Evolutionary conservation across 257 asterid species (phyloP), one percentile per base, ranked within the genome.

Genomic region (Thymus mandschuricus): DNA sequence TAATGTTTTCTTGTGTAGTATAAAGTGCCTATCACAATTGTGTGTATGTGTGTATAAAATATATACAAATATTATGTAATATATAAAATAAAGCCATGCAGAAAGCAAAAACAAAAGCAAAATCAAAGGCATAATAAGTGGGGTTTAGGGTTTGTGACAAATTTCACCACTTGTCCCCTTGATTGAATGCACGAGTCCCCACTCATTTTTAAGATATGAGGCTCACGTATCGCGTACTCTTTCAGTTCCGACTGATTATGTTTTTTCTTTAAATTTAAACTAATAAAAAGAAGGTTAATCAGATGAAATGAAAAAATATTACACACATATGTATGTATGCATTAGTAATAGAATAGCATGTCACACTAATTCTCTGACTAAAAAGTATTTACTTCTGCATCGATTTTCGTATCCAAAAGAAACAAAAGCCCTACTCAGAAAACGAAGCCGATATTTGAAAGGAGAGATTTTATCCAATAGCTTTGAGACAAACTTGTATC

Each of bases 131-230:
- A 59, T 59, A n/a, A 59, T 59, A n/a, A 9, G 75, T 78, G 81
- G 81, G 81, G 78, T 72, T 61, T 21, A 21, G 30, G 27, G 78
- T 58, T 79, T 65, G 76, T 79, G 86, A 62, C 73, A 78, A 65
- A 38, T 45, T 68, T 62, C 74, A 63, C 79, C 72, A 46, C 55
- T 35, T 86, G 89, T 75, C 88, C 61, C 86, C 88, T 81, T 82
- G 81, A 83, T 83, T 83, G 90, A 73, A 77, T 51, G 72, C 89
- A 78, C 15, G 41, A 10, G 80, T 80, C 85, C 90, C 96, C 86
- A 84, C 87, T 38, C 35, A 60, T 69, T 56, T 69, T 44, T 33
- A 59, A 34, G 8, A 40, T n/a, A 40, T 33, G 21, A 58, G 58
- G 15, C 55, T 1, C 50, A 71, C 1, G 41, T 38, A 38, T 5